Conservation (phyloP, 2,329 filamentous ascomycete species). For the Myriosclerotinia duriaeana region DNA sequence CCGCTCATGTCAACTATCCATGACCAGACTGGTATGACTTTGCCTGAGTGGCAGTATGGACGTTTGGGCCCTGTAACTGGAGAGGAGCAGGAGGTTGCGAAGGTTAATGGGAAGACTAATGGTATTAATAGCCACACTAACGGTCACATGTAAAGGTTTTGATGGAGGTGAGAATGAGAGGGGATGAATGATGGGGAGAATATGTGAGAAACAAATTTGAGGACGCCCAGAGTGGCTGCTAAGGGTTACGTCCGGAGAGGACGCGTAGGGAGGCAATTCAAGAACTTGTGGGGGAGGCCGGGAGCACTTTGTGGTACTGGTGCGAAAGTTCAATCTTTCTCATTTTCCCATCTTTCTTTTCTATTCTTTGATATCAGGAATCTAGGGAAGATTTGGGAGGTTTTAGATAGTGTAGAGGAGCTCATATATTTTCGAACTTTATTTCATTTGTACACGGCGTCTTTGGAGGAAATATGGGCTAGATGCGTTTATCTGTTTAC, state of each 20-base stretch:
- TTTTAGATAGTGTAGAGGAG: background rate
- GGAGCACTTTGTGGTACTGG: background rate
- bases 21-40: conserved; percentile 80
- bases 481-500: background rate
- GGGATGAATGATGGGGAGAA: no score
- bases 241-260: no score
- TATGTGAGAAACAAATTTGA: no score
- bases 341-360: background rate
- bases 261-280: no score
- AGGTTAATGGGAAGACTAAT: conserved; percentile 30
- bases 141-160: background rate
- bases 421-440: background rate
- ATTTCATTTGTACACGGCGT: background rate
- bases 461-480: background rate
- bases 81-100: conserved; percentile 31
- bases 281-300: background rate
- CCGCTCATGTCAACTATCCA: conserved; percentile 83
- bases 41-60: conserved; percentile 74
- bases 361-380: background rate
- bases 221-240: no score
- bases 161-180: no score
- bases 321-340: background rate
- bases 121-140: conserved; percentile 14
- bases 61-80: conserved; percentile 41
- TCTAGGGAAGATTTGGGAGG: background rate